Evolutionary conservation across 352 stramenopile genomes (phyloP), one percentile per base, ranked within the genome.

Genomic region (Phytophthora citricola): DNA sequence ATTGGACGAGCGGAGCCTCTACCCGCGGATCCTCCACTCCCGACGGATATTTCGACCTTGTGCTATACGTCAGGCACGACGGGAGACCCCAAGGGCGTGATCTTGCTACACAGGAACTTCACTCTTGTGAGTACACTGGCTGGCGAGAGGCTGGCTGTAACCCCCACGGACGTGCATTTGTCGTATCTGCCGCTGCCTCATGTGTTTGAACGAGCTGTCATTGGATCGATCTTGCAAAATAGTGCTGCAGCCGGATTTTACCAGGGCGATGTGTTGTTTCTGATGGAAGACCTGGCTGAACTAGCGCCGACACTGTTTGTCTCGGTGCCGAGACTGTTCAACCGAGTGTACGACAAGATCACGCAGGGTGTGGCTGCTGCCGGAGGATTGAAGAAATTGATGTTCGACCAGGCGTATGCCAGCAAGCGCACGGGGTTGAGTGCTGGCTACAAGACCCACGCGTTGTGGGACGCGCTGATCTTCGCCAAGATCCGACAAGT

Each of bases 331-430:
- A 89, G 97, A 20, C 85, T 99, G 17, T 87, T 98, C 54, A 99
- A 99, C 70, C 97, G 97, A 65, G 96, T 99, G 53, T 93, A 99
- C 77, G 96, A 99, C 86, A 98, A 98, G 74, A 92, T 98, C 66
- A 81, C 81, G n/a, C 77, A 90, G 41, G 83, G 81, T 7, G 90
- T 97, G 8, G 78, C 68, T 12, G 61, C 74, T 29, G 78, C 82
- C 0, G 76, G 79, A 20, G 77, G 68, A 3, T n/a, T 93, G 24
- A 90, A 90, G 71, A 89, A 89, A 58, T 49, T 83, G 15, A 76
- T 95, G 31, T 95, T 92, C 34, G 73, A 90, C 45, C 78, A 89
- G 38, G 85, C 78, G 1, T 83, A 84, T 44, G 73, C 72, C 2
- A 72, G 78, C 22, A 95, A 95, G 65, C 69, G 79, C 20, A 69